These are phyloP conservation scores for Beta lomatogona DNA, from an alignment of 179 eudicot genomes.

Conservation along the genomic window DNA sequence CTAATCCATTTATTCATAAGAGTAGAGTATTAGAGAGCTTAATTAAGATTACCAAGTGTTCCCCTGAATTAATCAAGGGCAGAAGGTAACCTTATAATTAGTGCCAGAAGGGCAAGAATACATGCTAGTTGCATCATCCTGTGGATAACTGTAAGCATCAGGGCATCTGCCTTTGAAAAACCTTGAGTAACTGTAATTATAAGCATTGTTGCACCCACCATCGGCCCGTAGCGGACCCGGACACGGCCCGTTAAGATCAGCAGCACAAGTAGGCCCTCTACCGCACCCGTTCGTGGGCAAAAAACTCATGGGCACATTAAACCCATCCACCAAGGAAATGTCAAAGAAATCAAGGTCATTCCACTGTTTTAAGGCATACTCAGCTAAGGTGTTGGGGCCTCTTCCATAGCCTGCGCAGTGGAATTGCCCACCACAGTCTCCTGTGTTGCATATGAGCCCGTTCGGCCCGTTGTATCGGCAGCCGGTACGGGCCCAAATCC, in stretches of 20 bases:
- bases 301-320: slow-evolving; percentile 45
- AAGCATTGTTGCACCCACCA: slow-evolving; percentile 48
- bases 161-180: slow-evolving; percentile 37
- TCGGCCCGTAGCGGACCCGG: slow-evolving; percentile 22
- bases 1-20: too few relatives aligned
- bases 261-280: slow-evolving; percentile 15
- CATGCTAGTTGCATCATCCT: slow-evolving; percentile 47
- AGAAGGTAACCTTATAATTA: slow-evolving; percentile 36
- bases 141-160: slow-evolving; percentile 46
- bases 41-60: too few relatives aligned
- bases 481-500: slow-evolving; percentile 46
- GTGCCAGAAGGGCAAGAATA: slow-evolving; percentile 47
- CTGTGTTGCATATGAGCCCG: slow-evolving; percentile 35
- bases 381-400: slow-evolving; percentile 50
- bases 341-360: slow-evolving; percentile 40
- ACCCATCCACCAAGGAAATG: slow-evolving; percentile 51
- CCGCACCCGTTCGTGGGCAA: slow-evolving; percentile 28
- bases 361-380: slow-evolving; percentile 33
- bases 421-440: slow-evolving; percentile 44
- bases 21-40: too few relatives aligned
- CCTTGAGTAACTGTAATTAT: slow-evolving; percentile 35
- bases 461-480: slow-evolving; percentile 37
- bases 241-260: slow-evolving; percentile 41
- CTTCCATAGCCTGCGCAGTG: slow-evolving; percentile 35
- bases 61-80: too few relatives aligned